Evolutionary conservation across 2,329 filamentous ascomycete species (phyloP).

Genomic region (Rugonectria rugulosa): DNA sequence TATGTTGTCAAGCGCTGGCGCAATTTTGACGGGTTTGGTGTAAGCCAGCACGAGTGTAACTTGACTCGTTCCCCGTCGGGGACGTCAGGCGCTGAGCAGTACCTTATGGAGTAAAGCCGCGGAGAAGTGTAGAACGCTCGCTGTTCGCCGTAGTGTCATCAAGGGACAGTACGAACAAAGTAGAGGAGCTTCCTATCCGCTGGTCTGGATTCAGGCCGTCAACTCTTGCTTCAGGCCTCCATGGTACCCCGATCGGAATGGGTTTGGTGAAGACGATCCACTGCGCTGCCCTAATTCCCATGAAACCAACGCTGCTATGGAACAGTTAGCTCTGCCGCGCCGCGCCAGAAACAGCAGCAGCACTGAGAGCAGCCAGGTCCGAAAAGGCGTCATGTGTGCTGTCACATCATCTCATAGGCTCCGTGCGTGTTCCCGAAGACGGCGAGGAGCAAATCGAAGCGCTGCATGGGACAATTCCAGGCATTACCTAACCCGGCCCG

Average conservation of each 20-base stretch:
- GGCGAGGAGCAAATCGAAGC: neutral
- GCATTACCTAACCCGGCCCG: slow-evolving; percentile 6
- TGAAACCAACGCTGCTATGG: slow-evolving; percentile 10
- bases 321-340: slow-evolving; percentile 19
- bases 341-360: slow-evolving; percentile 10
- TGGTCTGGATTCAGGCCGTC: neutral
- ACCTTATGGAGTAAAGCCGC: too few species aligned
- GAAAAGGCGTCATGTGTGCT: slow-evolving; percentile 17
- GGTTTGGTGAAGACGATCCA: neutral
- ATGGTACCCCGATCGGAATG: too few species aligned
- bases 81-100: slow-evolving; percentile 1
- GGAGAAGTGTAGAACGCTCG: too few species aligned
- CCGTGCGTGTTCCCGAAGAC: slow-evolving; percentile 1
- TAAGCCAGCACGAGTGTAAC: neutral
- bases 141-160: too few species aligned
- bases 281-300: neutral
- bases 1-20: neutral
- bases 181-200: neutral
- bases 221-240: slow-evolving; percentile 3
- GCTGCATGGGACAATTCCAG: neutral
- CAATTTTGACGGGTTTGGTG: neutral
- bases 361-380: neutral
- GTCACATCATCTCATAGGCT: slow-evolving; percentile 18
- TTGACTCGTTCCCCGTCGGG: neutral
- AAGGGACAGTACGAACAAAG: too few species aligned